Percentiles rank a stretch among this genome's conserved stretches.
These are phyloP conservation scores for Phyllosticta ampelicida DNA, from an alignment of 2,329 filamentous ascomycete species.

Conservation along the genomic window DNA sequence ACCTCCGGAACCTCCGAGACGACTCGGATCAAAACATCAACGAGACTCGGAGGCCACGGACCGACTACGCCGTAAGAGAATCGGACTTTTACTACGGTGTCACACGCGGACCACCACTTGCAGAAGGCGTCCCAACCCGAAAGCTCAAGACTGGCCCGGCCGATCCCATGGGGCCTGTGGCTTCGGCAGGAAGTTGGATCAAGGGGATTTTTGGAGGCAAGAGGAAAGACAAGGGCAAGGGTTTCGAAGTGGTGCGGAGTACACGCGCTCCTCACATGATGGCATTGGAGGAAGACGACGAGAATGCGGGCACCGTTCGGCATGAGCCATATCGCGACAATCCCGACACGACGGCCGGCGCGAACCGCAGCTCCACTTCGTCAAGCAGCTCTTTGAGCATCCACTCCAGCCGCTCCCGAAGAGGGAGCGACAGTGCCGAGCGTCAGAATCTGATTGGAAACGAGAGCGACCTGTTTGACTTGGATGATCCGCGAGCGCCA, in stretches of 20 bases:
- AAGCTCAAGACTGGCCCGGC: slow-evolving; percentile 88
- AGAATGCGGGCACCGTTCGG: slow-evolving; percentile 18
- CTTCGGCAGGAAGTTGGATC: slow-evolving; percentile 84
- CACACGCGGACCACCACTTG: slow-evolving; percentile 66
- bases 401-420: neutral
- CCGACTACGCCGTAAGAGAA: slow-evolving; percentile 87
- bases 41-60: slow-evolving; percentile 44
- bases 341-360: slow-evolving; percentile 23
- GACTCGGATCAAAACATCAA: slow-evolving; percentile 45
- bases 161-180: slow-evolving; percentile 84
- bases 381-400: slow-evolving; percentile 1
- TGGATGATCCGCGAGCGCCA: slow-evolving; percentile 32
- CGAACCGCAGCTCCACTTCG: neutral
- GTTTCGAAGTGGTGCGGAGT: slow-evolving; percentile 92
- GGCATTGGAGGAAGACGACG: slow-evolving; percentile 52
- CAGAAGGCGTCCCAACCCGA: slow-evolving; percentile 61
- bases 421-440: neutral
- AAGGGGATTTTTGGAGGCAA: slow-evolving; percentile 69
- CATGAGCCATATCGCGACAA: slow-evolving; percentile 45
- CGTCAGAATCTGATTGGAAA: slow-evolving; percentile 14
- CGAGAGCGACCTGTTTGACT: slow-evolving; percentile 37
- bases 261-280: slow-evolving; percentile 66
- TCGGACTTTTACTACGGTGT: slow-evolving; percentile 96
- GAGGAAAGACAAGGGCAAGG: slow-evolving; percentile 89
- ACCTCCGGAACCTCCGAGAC: slow-evolving; percentile 38